phyloP scores from a whole-genome alignment of 495 filamentous ascomycete species.

The Lepidopterella palustris region DNA sequence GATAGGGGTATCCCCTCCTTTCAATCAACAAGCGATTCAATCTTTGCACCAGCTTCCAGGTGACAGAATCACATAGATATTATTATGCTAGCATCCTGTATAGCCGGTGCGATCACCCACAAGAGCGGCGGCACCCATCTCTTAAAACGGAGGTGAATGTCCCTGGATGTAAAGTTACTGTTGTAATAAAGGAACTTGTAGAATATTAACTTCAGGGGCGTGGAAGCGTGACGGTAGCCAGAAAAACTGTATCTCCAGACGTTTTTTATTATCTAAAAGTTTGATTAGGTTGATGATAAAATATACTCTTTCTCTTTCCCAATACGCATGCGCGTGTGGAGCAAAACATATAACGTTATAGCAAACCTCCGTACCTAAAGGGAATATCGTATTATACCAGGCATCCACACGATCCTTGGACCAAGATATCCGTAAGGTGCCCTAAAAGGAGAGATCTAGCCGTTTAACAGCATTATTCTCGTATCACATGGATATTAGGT shows the following conservation, averaged over 20 bases:
- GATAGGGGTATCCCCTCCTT: too few species aligned
- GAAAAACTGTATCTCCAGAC: neutral
- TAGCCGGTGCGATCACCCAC: too few species aligned
- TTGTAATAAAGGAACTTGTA: neutral
- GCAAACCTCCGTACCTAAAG: neutral
- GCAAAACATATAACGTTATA: neutral
- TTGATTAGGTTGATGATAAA: neutral
- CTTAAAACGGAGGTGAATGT: too few species aligned
- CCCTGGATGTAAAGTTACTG: too few species aligned
- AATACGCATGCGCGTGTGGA: neutral
- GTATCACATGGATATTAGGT: neutral
- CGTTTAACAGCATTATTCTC: neutral
- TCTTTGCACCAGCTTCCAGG: too few species aligned
- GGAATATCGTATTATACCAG: neutral
- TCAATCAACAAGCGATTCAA: too few species aligned
- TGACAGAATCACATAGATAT: too few species aligned
- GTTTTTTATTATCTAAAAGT: neutral
- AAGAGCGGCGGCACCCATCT: too few species aligned
- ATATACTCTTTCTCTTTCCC: neutral
- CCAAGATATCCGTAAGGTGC: neutral
- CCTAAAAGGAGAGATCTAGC: neutral
- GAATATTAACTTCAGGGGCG: neutral
- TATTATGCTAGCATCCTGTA: too few species aligned
- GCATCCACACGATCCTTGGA: neutral
- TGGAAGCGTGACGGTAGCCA: neutral